Evolutionary conservation across 306 rosid species (phyloP).

Genomic region (Vicia villosa): DNA sequence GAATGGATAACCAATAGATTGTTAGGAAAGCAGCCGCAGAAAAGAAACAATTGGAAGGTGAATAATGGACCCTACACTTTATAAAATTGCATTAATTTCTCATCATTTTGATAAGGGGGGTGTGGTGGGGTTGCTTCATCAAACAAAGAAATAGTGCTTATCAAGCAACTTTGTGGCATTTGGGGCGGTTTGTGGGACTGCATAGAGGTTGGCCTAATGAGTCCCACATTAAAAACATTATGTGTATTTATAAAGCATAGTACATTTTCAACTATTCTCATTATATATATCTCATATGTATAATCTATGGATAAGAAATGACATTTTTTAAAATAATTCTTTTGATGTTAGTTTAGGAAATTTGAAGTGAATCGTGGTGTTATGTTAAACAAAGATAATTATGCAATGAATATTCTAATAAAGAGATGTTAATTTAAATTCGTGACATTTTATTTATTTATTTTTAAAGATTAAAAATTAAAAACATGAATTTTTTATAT

Average conservation of each 20-base stretch:
- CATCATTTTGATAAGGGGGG: conserved; percentile 45
- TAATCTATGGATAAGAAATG: conserved; percentile 23
- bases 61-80: conserved; percentile 38
- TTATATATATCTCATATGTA: conserved; percentile 29
- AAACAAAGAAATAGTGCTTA: conserved; percentile 69
- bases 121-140: conserved; percentile 85
- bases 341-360: background rate
- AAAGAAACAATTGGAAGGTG: conserved; percentile 49
- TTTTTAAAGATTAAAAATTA: no score
- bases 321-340: background rate
- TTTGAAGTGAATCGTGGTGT: background rate
- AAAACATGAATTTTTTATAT: no score
- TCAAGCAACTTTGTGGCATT: conserved; percentile 62
- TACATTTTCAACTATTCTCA: conserved; percentile 49
- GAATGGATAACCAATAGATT: conserved; percentile 50
- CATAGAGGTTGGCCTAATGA: conserved; percentile 51
- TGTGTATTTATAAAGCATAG: conserved; percentile 49
- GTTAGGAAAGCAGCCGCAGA: conserved; percentile 53
- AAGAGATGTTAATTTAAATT: no score
- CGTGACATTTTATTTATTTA: no score
- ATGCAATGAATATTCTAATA: no score
- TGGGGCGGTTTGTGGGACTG: conserved; percentile 98
- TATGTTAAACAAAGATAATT: no score
- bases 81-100: conserved; percentile 34
- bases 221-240: conserved; percentile 54